Evolutionary conservation across 1,284 basidiomycete species (phyloP), one percentile per base, ranked within the genome.

Genomic region (Trichosporon sp.): DNA sequence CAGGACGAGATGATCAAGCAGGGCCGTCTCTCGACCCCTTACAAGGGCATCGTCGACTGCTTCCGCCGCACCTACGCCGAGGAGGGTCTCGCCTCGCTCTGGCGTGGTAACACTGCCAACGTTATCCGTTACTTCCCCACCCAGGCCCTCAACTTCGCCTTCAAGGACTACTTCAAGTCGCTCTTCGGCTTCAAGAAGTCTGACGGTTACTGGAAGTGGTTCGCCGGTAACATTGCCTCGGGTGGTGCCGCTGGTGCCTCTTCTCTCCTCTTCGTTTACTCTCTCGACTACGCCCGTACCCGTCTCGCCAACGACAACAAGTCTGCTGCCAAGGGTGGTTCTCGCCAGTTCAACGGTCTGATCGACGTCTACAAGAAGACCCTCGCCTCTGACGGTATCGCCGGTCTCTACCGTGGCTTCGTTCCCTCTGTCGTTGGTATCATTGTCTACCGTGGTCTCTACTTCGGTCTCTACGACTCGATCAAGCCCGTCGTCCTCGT

Each of bases 111-210:
- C 87, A 94, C 92, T 56, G 92, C 93, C 85, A 95, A 95, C 83
- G 93, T 95, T 82, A 94, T 95, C 83, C 92, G 92, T 82, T 95
- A 95, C 88, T 95, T 95, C 89, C 92, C 92, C 63, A 95, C 93
- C 54, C 92, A 95, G 81, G 92, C 92, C 37, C 84, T 95, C 75
- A 95, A 95, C 88, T 95, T 95, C 78, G 91, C 91, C 79, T 92
- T 93, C 87, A 93, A 95, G 91, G 92, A 95, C 80, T 95, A 95
- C 86, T 95, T 94, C 87, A 95, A 95, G 85, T 90, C 91, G 16
- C 79, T 95, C 65, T 95, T 95, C 80, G 91, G 91, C 70, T 92
- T 91, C 86, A 92, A 90, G 84, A 92, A 92, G 84, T 83, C 80
- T 40, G 91, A 92, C 0, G 90, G 91, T 64, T 93, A 93, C 84